Base-by-base conservation (phyloP, 345 rosid genomes). In the Capsella bursapastoris region DNA sequence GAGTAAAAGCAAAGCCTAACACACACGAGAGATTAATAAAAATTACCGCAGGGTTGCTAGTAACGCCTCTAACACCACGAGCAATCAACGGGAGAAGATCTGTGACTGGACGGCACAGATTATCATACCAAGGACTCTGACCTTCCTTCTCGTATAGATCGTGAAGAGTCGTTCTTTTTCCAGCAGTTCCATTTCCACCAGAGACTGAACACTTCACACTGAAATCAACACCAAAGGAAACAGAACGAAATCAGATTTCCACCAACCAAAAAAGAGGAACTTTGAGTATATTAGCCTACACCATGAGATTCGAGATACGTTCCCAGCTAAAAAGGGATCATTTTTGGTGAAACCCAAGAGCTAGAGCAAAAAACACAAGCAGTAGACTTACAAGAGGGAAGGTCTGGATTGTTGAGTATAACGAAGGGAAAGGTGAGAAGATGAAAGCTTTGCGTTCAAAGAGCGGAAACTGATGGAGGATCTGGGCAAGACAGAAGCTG, bases 61-160 rank as follows among this genome's bases (percentile, higher is more conserved):
- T 94, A 13, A 94, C 99, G 64, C 98, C 99, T 83, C 99, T 83
- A 43, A 94, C 98, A 9, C 98, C 98, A 68, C 83, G 89, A 66
- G 82, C 95, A 6, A 94, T 90, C 51, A 91, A 76, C 1, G 96
- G 97, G 68, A 94, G 85, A 75, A 94, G 84, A 82, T 94, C 97
- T 0, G 96, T 90, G 18, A 95, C 97, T 0, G 99, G 99, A 47
- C 99, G 85, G 85, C 97, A 95, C 34, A 95, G 93, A 81, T 92
- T 95, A 71, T 95, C 99, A 79, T 95, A 95, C 99, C 99, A 95
- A 32, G 99, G 99, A 81, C 99, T 92, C 87, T 95, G 99, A 27
- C 99, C 97, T 81, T 90, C 92, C 16, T 73, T 65, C 73, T 92
- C 97, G 51, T 94, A 94, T 32, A 94, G 97, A 84, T 95, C 97